phyloP scores from a whole-genome alignment of 148 eudicot species.

The Rhododendron williamsianum region DNA sequence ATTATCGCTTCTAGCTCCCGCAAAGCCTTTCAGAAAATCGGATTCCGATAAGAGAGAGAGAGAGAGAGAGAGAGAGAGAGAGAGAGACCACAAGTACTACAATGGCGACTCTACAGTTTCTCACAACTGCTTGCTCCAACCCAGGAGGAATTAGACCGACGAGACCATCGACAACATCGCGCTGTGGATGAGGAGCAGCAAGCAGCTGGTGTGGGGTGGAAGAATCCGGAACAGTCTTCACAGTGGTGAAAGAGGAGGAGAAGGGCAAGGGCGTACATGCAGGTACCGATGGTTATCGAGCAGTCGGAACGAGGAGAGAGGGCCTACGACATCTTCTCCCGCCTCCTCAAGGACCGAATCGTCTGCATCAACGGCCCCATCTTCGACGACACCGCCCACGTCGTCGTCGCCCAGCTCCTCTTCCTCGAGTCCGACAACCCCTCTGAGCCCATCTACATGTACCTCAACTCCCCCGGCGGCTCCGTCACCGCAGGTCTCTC shows the following conservation, averaged over 20 bases:
- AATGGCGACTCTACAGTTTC: neutral
- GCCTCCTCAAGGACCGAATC: conserved; percentile 85
- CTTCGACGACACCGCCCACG: conserved; percentile 82
- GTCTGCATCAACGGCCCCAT: conserved; percentile 90
- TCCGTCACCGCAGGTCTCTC: conserved; percentile 81
- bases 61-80: too few species aligned
- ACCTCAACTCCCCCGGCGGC: conserved; percentile 97
- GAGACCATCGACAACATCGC: neutral
- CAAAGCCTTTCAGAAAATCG: too few species aligned
- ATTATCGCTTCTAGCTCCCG: neutral
- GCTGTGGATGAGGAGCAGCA: neutral
- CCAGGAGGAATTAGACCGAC: neutral
- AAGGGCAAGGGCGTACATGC: conserved; percentile 31
- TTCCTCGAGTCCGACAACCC: conserved; percentile 96
- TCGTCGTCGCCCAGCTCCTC: conserved; percentile 91
- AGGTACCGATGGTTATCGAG: conserved; percentile 94
- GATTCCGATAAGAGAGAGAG: too few species aligned
- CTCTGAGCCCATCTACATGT: conserved; percentile 84
- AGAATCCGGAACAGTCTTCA: neutral
- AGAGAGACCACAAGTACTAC: neutral
- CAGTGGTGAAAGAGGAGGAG: neutral
- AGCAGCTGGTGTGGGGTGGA: neutral
- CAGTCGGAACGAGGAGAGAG: conserved; percentile 89
- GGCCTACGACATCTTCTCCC: conserved; percentile 94
- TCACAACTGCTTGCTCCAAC: neutral